Base-by-base conservation (phyloP, 208 protist genomes). In the Wallacemonas sp. region DNA sequence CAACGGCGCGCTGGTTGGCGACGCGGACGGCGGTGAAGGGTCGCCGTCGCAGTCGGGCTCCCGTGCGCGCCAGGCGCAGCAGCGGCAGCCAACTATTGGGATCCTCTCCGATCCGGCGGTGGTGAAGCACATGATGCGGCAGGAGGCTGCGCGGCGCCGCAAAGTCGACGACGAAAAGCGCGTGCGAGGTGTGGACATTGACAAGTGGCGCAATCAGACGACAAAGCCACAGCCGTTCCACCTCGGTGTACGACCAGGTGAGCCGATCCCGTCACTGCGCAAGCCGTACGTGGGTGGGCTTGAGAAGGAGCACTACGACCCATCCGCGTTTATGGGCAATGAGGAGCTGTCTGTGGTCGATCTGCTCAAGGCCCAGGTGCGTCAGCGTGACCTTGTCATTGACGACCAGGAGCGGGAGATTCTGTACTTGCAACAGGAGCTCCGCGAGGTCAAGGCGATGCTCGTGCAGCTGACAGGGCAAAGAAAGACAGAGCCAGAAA, bases 211-310 rank as follows among this genome's bases (percentile, higher is more conserved):
- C 9, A 67, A 70, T 11, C 48, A 43, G 43, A 38, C 71, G 1
- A 92, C 81, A 30, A 74, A 81, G 24, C 72, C 86, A 4, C 63
- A 38, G 4, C 77, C 38, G 2, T 81, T 80, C 54, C 32, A 72
- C 9, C 76, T 92, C 2, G 72, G 75, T 14, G 32, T 38, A 11
- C 81, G 67, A 17, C 32, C 61, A 1, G 70, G 71, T 2, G 74
- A 78, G 60, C 55, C 67, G 11, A 90, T 87, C 32, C 71, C 76
- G 16, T 72, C 81, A 6, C 68, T 92, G 65, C 78, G 85, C 1
- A 78, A 80, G 58, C 85, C 85, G 14, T 67, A 75, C 49, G 30
- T 60, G 29, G 63, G 68, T 6, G 36, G 12, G 5, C 33, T 9
- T 30, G 47, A 19, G 46, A 58, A 47, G 39, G 43, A 39, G 62